Base-by-base conservation (phyloP, 169 alveolate species). In the Eimeria brunetti region DNA sequence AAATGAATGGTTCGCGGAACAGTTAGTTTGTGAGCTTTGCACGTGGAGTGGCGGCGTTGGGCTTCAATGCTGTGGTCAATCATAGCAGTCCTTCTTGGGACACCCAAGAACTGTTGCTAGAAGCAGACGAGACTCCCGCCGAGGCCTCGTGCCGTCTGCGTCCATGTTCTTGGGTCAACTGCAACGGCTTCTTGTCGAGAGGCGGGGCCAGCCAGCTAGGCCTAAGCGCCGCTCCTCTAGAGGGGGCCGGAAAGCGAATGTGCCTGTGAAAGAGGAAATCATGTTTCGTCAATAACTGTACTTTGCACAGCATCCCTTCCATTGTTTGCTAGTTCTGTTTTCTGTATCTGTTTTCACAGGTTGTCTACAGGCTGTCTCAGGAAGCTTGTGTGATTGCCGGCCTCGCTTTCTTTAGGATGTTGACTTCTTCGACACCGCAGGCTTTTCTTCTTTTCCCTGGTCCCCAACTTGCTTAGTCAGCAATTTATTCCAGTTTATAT, bases 161-260 rank as follows among this genome's bases (percentile, higher is more conserved):
- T 24, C 27, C 12, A 27, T 44, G 60, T 85, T 60, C 78, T 44
- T 22, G 91, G 91, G 75, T 85, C 18, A 18, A 85, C 18, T 30
- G 60, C n/a, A 11, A 18, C 78, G 91, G 91, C 91, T 38, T 85
- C 80, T 85, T 85, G 91, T 85, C 91, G 91, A 85, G 91, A 24
- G 36, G 78, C 44, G 91, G 75, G 30, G 91, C 38, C 38, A 11
- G 75, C 51, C 91, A 20, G 38, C n/a, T 8, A 8, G 46, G 78
- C 56, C 27, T 27, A 58, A 60, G 80, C 60, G 24, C 5, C 91
- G 60, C 49, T 85, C 60, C 91, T 85, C 91, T 85, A 85, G 91
- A 85, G 91, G 91, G 91, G 56, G 91, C 60, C 91, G 91, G 76
- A 85, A 56, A 85, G 11, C 24, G 41, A 24, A 83, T 83, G 30